Evolutionary conservation across 495 filamentous ascomycete genomes (phyloP).

Genomic region (Copromyces sp.): DNA sequence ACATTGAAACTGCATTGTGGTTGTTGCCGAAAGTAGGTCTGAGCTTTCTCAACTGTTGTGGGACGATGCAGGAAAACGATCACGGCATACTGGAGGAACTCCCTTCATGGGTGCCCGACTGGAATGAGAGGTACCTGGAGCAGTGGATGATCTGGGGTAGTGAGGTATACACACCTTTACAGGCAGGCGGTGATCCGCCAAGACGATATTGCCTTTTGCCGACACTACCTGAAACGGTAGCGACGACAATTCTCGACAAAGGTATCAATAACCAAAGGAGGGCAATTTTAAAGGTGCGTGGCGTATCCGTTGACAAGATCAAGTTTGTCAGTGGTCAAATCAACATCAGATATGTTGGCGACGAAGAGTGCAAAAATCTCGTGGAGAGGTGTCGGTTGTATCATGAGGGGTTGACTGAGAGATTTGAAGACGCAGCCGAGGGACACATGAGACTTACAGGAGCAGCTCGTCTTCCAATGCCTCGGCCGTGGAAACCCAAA

Average conservation of each 20-base stretch:
- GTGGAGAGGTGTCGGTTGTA: not conserved
- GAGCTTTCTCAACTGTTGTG: not conserved
- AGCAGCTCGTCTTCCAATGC: not conserved
- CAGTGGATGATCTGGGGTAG: not conserved
- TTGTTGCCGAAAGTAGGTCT: not conserved
- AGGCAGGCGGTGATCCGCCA: not conserved
- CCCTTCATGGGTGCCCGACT: not conserved
- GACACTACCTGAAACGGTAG: not conserved
- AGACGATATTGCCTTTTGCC: not conserved
- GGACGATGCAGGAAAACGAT: not conserved
- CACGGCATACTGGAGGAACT: not conserved
- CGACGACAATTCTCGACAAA: not conserved
- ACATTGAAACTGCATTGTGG: not conserved
- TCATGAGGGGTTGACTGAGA: not conserved
- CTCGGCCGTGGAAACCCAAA: not conserved
- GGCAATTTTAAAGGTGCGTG: not conserved
- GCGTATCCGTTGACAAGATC: not conserved
- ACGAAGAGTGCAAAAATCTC: not conserved
- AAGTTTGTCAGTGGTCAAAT: not conserved
- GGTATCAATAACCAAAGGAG: not conserved
- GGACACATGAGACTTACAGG: not conserved
- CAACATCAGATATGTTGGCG: not conserved
- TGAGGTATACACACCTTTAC: not conserved
- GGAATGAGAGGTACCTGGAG: not conserved
- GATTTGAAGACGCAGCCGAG: not conserved